Evolutionary conservation across 768 basidiomycete species (phyloP), one percentile per base, ranked within the genome.

Genomic region (Mycena filopes): DNA sequence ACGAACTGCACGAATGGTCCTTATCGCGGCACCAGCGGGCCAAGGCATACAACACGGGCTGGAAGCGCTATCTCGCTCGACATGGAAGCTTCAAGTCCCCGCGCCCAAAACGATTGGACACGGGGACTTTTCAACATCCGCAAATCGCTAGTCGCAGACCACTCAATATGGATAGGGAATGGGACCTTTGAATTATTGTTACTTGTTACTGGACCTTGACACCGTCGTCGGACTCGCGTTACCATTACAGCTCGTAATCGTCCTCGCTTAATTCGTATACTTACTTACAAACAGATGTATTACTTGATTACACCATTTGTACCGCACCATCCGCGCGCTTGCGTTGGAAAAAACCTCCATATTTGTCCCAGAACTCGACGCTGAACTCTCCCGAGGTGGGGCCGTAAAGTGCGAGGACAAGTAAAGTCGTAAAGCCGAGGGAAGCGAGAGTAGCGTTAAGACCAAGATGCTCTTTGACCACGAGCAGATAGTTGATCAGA

Each of bases 121-220:
- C 63, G 7, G 63, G 65, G 20, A 43, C 63, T 4, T 69, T 69
- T 29, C 68, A 69, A n/a, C 63, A 69, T 28, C 68, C 68, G 6
- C 68, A 69, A 40, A 26, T 69, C 21, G 63, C 60, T 0, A 69
- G 68, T 21, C 68, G 55, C 15, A 47, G 49, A n/a, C 68, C 68
- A 5, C 43, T 69, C 18, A 53, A 66, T 36, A 46, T 69, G 49
- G 53, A 63, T 31, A 28, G 38, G 26, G n/a, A 10, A 20, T 69
- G 68, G 68, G 42, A 55, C 41, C 2, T 62, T 9, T 62, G 23
- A 62, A 2, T 36, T 36, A 11, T 2, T 9, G 10, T 36, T 15
- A 11, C n/a, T n/a, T n/a, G n/a, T n/a, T 36, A 36, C 36, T 33
- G 31, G 31, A 33, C 31, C 7, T 33, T n/a, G n/a, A n/a, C n/a